Conservation (phyloP, 306 rosid species). For the Fagus sylvatica region DNA sequence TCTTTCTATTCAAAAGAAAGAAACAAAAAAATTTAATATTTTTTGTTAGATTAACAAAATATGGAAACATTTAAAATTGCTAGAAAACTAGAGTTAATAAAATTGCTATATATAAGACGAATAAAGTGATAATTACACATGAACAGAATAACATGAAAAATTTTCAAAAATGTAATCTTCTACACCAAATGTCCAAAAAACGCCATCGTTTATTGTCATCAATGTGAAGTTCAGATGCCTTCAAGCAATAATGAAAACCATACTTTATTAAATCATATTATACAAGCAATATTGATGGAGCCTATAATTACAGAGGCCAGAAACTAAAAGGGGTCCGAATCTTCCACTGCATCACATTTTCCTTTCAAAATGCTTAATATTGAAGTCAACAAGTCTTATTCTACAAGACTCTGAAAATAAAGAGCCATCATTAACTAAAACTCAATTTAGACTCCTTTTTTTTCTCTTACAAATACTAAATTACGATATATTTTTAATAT, state of each 20-base stretch:
- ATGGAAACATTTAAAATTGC: neutral
- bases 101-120: neutral
- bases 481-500: neutral
- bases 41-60: neutral
- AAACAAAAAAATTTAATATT: neutral
- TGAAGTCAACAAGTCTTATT: neutral
- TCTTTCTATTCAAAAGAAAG: slow-evolving; percentile 61
- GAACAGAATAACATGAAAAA: neutral
- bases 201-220: neutral
- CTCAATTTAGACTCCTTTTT: neutral
- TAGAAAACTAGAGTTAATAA: neutral
- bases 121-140: neutral
- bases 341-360: neutral
- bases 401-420: neutral
- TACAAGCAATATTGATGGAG: neutral
- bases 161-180: neutral
- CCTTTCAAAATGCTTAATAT: neutral
- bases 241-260: neutral
- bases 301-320: neutral
- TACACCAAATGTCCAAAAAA: neutral
- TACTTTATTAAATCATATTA: neutral
- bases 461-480: neutral
- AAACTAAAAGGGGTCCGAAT: neutral
- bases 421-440: neutral
- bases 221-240: neutral